A percentile compares a stretch with the other conserved stretches of the same genome.
phyloP scores from a whole-genome alignment of 208 protist species.

The Trypanosoma brucei region DNA sequence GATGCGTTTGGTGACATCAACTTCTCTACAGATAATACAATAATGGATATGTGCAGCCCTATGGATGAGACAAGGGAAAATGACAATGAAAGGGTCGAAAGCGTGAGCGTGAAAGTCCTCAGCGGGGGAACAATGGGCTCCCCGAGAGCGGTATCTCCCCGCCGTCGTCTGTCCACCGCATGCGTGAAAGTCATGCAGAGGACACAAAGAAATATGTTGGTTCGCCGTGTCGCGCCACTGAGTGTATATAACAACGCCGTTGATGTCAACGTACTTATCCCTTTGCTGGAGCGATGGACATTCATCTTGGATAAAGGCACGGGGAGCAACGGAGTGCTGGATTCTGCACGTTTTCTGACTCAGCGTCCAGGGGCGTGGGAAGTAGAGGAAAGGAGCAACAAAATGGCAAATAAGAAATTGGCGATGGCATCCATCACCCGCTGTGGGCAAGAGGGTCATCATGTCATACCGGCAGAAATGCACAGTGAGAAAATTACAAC shows the following conservation, averaged over 20 bases:
- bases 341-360: constrained; percentile 8
- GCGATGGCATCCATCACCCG: not conserved
- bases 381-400: not conserved
- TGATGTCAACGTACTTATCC: constrained; percentile 15
- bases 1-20: constrained; percentile 1
- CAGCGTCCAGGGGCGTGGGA: not conserved
- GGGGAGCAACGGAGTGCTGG: constrained; percentile 13
- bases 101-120: not conserved
- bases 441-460: not conserved
- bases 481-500: not conserved
- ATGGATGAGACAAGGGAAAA: not conserved
- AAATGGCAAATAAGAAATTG: not conserved
- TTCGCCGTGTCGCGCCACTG: constrained; percentile 6
- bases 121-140: too few relatives aligned
- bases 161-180: not conserved
- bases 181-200: not conserved
- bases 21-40: not conserved
- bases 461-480: not conserved
- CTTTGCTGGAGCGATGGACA: constrained; percentile 23
- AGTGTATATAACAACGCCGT: constrained; percentile 25
- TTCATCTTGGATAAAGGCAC: constrained; percentile 2
- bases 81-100: not conserved
- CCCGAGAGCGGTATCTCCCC: not conserved
- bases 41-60: not conserved
- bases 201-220: not conserved